These are phyloP conservation scores for Phanerochaete sordida DNA, from an alignment of 768 basidiomycete species.

Conservation along the genomic window DNA sequence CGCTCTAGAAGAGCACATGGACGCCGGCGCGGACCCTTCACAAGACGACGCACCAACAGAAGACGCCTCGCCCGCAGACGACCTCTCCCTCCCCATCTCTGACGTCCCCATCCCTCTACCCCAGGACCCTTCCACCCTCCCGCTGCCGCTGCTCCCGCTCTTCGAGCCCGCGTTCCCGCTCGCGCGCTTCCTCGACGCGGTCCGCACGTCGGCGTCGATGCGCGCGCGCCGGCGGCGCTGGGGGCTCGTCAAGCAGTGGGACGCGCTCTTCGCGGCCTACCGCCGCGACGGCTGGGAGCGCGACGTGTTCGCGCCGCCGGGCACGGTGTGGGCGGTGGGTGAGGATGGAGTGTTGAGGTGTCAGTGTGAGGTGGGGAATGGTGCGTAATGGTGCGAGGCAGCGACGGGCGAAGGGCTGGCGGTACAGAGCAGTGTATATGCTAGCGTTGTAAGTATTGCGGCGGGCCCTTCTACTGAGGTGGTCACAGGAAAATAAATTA, in stretches of 20 bases:
- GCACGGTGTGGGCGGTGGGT: not conserved
- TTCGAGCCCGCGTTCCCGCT: not conserved
- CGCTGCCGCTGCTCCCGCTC: not conserved
- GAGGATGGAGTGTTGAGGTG: not conserved
- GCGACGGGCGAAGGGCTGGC: too few species aligned
- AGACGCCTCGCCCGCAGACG: not conserved
- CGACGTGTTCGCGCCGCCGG: not conserved
- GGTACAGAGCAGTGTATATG: too few species aligned
- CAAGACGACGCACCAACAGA: too few species aligned
- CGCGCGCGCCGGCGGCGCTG: not conserved
- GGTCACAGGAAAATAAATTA: too few species aligned
- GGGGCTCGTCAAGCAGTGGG: constrained; percentile 6
- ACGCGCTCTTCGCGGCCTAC: not conserved
- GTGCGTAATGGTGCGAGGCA: too few species aligned
- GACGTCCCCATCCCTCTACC: not conserved
- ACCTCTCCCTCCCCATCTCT: not conserved
- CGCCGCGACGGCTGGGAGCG: constrained; percentile 3
- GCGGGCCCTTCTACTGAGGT: too few species aligned
- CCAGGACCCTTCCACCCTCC: not conserved
- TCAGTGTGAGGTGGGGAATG: too few species aligned
- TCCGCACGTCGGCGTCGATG: not conserved
- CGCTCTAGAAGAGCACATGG: not conserved
- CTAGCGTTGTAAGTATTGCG: too few species aligned
- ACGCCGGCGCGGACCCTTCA: too few species aligned
- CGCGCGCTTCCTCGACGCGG: not conserved